Percentiles rank a stretch among this genome's conserved stretches.
phyloP scores from a whole-genome alignment of 2,329 filamentous ascomycete genomes.

The Aspergillus fischeri region DNA sequence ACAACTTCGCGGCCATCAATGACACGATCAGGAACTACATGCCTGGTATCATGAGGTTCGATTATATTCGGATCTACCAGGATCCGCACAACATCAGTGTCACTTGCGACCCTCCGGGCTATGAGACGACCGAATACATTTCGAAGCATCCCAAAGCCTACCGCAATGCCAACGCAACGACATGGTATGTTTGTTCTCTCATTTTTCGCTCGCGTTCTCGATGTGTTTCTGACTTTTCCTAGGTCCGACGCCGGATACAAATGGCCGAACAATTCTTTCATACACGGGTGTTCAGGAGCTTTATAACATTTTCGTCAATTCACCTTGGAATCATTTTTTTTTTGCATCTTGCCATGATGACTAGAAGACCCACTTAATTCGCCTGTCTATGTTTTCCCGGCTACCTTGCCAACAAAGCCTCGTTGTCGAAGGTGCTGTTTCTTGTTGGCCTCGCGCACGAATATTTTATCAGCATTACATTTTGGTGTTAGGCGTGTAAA shows the following conservation, averaged over 20 bases:
- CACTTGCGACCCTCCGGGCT: slow-evolving; percentile 65
- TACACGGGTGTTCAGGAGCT: slow-evolving; percentile 50
- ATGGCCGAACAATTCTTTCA: slow-evolving; percentile 60
- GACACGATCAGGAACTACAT: slow-evolving; percentile 53
- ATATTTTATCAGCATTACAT: slow-evolving; percentile 9
- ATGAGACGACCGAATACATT: slow-evolving; percentile 66
- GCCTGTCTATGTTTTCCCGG: not conserved
- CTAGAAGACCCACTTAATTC: not conserved
- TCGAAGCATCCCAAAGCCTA: slow-evolving; percentile 58
- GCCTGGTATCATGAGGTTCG: slow-evolving; percentile 63
- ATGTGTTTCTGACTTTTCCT: not conserved
- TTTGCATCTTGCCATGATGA: not conserved
- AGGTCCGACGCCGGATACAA: slow-evolving; percentile 49
- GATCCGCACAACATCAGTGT: slow-evolving; percentile 54
- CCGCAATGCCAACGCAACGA: slow-evolving; percentile 60
- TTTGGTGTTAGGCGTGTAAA: slow-evolving; percentile 15
- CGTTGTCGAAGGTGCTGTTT: not conserved
- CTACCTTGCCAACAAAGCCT: not conserved
- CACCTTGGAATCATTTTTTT: not conserved
- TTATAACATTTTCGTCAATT: not conserved
- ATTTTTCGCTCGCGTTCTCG: not conserved
- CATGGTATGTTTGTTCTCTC: slow-evolving; percentile 46
- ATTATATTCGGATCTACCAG: slow-evolving; percentile 69
- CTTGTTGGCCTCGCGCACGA: not conserved
- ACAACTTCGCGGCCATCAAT: slow-evolving; percentile 61